Evolutionary conservation across 352 stramenopile genomes (phyloP).

Genomic region (Globisporangium sylvaticum): DNA sequence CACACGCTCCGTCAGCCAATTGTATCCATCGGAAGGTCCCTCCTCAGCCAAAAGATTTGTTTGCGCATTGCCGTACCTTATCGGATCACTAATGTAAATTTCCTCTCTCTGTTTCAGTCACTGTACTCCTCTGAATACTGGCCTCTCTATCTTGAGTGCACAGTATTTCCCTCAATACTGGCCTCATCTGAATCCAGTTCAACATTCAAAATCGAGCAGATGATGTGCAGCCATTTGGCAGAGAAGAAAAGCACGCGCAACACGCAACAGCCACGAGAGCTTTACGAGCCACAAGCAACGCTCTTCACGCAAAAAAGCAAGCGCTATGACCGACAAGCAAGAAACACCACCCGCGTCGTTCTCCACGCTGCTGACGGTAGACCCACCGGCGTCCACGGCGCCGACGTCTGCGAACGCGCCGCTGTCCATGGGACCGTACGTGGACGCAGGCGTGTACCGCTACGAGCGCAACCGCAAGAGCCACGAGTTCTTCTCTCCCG

Average conservation of each 20-base stretch:
- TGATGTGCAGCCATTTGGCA: slow-evolving; percentile 4
- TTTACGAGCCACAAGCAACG: background rate
- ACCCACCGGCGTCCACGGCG: background rate
- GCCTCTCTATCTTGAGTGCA: background rate
- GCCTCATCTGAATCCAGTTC: background rate
- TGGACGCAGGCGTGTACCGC: slow-evolving; percentile 64
- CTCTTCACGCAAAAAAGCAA: background rate
- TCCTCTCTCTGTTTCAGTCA: background rate
- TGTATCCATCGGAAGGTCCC: slow-evolving; percentile 2
- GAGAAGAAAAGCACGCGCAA: background rate
- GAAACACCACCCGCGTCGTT: background rate
- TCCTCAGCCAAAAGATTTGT: background rate
- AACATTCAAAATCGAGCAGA: background rate
- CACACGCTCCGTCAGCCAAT: slow-evolving; percentile 1
- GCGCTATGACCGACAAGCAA: background rate
- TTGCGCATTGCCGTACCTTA: slow-evolving; percentile 3
- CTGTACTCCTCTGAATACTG: background rate
- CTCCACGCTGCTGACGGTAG: background rate
- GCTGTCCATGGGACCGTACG: slow-evolving; percentile 26
- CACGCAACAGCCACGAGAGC: background rate
- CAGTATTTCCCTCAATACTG: background rate
- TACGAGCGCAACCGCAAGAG: slow-evolving; percentile 69
- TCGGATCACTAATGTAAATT: background rate
- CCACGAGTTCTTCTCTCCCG: slow-evolving; percentile 76
- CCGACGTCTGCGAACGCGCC: slow-evolving; percentile 6